Base-by-base conservation (phyloP, 495 filamentous ascomycete species). In the Umbilicaria muhlenbergii region DNA sequence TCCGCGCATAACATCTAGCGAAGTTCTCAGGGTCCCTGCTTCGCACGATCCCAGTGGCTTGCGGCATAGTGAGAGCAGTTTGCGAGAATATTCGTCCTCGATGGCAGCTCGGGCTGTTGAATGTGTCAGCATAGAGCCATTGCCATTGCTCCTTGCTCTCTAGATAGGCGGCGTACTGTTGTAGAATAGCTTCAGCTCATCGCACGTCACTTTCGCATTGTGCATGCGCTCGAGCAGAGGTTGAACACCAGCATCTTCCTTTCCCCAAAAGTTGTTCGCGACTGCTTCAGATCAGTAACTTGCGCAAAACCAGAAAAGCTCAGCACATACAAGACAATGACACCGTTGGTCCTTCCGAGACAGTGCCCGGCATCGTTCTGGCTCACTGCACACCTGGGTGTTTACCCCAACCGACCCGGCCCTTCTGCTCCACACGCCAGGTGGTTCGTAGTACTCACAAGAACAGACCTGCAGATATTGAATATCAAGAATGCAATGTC, bases 181-280 rank as follows among this genome's bases (percentile, higher is more conserved):
- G 56, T 99, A 99, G 66, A 96, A 99, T 11, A 74, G 65, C 55
- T 86, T 87, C 41, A 99, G 62, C 61, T 99, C 92, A 56, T 99
- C 92, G 59, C 82, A 91, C 11, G 92, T 95, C 47, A 81, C 72
- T 69, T 99, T 99, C 31, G 92, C 82, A 68, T 79, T 81, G 58
- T 89, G 84, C 85, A 99, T 93, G 56, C 92, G 88, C 58, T 92
- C 86, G 35, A 99, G 74, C 62, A 99, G 75, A 43, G 92, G 92
- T 36, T 71, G 70, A 51, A 96, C 83, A 51, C 92, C 92, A 34
- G 92, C 92, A 68, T 99, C 92, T 60, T 99, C 87, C 69, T 89
- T 95, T 47, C 92, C 92, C 92, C 92, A 99, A 64, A 99, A 99
- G 59, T 99, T 96, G 66, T 96, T 96, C 54, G 92, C 87, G 63